Conservation (phyloP, 164 flowering plant species). For the Santalum album region DNA sequence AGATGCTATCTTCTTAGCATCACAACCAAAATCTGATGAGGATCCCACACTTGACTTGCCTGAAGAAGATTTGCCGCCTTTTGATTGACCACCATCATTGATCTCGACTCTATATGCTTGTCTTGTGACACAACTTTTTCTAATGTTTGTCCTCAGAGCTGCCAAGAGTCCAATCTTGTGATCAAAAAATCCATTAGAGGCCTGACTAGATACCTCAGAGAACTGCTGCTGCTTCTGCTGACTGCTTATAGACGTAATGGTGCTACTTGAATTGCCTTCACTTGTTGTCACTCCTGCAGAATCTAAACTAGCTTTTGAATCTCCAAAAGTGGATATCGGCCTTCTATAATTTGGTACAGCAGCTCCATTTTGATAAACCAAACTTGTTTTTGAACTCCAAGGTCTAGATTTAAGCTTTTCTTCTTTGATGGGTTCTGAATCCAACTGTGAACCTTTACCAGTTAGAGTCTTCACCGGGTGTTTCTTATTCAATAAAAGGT, state of each 20-base stretch:
- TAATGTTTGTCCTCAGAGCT: constrained; percentile 30
- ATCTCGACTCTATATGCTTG: constrained; percentile 46
- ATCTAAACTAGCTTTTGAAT: constrained; percentile 10
- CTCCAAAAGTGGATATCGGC: constrained; percentile 2
- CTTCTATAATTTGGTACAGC: constrained; percentile 5
- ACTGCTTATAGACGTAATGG: constrained; percentile 23
- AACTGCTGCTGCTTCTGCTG: constrained; percentile 14
- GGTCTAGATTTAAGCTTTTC: constrained; percentile 11
- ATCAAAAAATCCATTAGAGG: constrained; percentile 22
- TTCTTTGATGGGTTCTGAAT: constrained; percentile 11
- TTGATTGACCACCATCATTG: constrained; percentile 19
- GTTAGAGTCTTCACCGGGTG: constrained; percentile 30
- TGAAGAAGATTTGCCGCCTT: constrained; percentile 34
- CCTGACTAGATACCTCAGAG: constrained; percentile 24
- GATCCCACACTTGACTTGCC: constrained; percentile 58
- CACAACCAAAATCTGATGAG: constrained; percentile 21
- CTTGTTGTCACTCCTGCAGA: constrained; percentile 11
- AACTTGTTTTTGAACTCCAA: constrained; percentile 11
- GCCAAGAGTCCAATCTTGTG: constrained; percentile 29
- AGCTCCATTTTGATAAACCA: constrained; percentile 12
- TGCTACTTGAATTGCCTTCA: constrained; percentile 24
- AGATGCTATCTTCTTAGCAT: constrained; percentile 6
- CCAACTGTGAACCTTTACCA: constrained; percentile 13
- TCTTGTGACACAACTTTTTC: constrained; percentile 46
- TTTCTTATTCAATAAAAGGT: constrained; percentile 14